Conservation (phyloP, 2,329 filamentous ascomycete species). For the Paecilomyces formosus region DNA sequence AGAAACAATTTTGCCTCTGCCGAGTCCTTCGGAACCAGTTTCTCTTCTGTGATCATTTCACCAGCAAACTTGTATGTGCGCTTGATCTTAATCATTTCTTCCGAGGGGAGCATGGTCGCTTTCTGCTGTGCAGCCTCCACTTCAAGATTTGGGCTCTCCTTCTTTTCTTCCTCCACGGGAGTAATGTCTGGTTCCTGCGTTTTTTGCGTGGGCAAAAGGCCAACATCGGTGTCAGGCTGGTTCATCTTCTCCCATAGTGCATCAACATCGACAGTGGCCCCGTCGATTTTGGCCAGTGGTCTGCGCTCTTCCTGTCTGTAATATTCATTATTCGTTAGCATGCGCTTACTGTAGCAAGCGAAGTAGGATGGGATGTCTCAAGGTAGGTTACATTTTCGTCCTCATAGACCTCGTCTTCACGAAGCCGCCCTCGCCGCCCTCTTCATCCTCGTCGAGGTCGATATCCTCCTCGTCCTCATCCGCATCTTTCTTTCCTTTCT, state of each 20-base stretch:
- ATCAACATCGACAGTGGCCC: slow-evolving; percentile 50
- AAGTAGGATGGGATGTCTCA: neutral
- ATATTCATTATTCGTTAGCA: slow-evolving; percentile 1
- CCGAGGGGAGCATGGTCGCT: slow-evolving; percentile 10
- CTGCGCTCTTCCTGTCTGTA: slow-evolving; percentile 40
- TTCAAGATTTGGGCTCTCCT: slow-evolving; percentile 7
- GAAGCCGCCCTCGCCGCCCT: slow-evolving; percentile 43
- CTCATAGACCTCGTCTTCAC: slow-evolving; percentile 49
- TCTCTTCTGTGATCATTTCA: slow-evolving; percentile 47
- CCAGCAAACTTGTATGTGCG: slow-evolving; percentile 53
- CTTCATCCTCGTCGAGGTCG: slow-evolving; percentile 29
- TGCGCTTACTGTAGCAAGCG: neutral
- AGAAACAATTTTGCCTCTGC: slow-evolving; percentile 50
- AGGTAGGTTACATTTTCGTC: slow-evolving; percentile 34
- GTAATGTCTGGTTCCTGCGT: slow-evolving; percentile 8
- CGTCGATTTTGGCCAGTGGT: slow-evolving; percentile 39
- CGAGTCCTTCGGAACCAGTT: slow-evolving; percentile 45
- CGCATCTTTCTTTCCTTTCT: slow-evolving; percentile 18
- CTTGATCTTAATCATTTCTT: slow-evolving; percentile 48
- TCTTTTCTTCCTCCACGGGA: slow-evolving; percentile 6
- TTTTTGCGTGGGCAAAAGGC: slow-evolving; percentile 7
- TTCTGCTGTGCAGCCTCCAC: slow-evolving; percentile 4
- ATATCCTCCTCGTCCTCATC: slow-evolving; percentile 32
- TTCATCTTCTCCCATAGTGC: slow-evolving; percentile 49
- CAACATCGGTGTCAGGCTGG: slow-evolving; percentile 15